These are phyloP conservation scores for Cutaneotrichosporon sp. DNA, from an alignment of 1,284 basidiomycete species.

Conservation along the genomic window DNA sequence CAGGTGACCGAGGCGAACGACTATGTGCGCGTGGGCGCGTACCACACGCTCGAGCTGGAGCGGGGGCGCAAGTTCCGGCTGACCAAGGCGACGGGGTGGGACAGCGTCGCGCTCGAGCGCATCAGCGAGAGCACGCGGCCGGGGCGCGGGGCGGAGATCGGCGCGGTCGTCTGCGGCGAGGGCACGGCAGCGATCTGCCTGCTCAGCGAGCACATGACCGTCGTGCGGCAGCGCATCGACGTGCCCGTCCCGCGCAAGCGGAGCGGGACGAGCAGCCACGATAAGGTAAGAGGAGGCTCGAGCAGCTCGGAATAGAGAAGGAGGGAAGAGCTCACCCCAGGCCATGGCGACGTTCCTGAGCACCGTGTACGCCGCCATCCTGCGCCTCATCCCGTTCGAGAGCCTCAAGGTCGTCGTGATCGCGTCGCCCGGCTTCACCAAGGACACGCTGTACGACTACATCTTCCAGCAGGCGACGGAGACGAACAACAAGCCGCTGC, in stretches of 20 bases:
- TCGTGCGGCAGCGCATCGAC: slow-evolving; percentile 88
- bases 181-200: slow-evolving; percentile 91
- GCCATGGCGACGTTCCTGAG: slow-evolving; percentile 78
- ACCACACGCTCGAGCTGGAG: slow-evolving; percentile 94
- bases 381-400: slow-evolving; percentile 84
- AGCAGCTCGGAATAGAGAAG: neutral
- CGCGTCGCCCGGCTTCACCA: slow-evolving; percentile 94
- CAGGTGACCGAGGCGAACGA: slow-evolving; percentile 86
- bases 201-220: slow-evolving; percentile 94
- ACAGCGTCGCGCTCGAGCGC: slow-evolving; percentile 78
- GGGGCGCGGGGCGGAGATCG: slow-evolving; percentile 94
- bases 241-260: slow-evolving; percentile 90
- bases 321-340: slow-evolving; percentile 30
- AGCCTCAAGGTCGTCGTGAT: slow-evolving; percentile 87
- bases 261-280: slow-evolving; percentile 76
- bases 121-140: slow-evolving; percentile 86
- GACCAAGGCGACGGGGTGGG: slow-evolving; percentile 85
- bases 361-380: slow-evolving; percentile 82
- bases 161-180: slow-evolving; percentile 94
- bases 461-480: slow-evolving; percentile 77
- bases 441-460: slow-evolving; percentile 78
- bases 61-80: slow-evolving; percentile 65
- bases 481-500: slow-evolving; percentile 79
- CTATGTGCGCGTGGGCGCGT: slow-evolving; percentile 91
- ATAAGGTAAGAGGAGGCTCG: slow-evolving; percentile 60